Percentiles rank a stretch among this genome's conserved stretches.
Evolutionary conservation across 1,284 basidiomycete species (phyloP).

Genomic region (Cryptococcus sp.): DNA sequence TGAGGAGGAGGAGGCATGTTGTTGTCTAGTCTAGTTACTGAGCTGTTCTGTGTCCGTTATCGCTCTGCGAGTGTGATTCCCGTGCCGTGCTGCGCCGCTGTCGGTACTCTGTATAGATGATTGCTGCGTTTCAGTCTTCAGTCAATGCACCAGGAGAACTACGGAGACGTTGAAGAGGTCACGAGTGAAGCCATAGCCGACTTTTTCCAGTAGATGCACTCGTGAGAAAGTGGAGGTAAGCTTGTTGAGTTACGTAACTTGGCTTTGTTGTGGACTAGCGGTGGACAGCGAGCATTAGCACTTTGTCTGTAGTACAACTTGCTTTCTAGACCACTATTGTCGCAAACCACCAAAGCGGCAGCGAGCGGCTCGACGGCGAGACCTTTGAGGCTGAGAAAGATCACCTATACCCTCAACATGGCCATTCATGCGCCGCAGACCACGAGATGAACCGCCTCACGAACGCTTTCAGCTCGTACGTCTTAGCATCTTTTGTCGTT

Average conservation of each 20-base stretch:
- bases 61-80: not conserved
- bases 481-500: not conserved
- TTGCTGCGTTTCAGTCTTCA: not conserved
- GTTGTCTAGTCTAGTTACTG: not conserved
- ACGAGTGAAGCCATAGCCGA: not conserved
- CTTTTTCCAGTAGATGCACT: not conserved
- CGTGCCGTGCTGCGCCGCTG: not conserved
- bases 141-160: not conserved
- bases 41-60: not conserved
- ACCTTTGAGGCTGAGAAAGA: too few relatives aligned
- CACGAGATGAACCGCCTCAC: conserved; percentile 26
- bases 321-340: too few relatives aligned
- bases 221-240: conserved; percentile 1
- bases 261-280: too few relatives aligned
- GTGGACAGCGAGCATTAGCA: too few relatives aligned
- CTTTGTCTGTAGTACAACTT: too few relatives aligned
- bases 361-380: too few relatives aligned
- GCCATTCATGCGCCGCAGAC: too few relatives aligned
- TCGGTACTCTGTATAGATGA: not conserved
- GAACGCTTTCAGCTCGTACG: conserved; percentile 28
- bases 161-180: not conserved
- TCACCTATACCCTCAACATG: too few relatives aligned
- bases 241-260: too few relatives aligned
- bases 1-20: conserved; percentile 51
- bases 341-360: too few relatives aligned